phyloP scores from a whole-genome alignment of 371 early-diverging fungal genomes.

The Mucor saturninus region DNA sequence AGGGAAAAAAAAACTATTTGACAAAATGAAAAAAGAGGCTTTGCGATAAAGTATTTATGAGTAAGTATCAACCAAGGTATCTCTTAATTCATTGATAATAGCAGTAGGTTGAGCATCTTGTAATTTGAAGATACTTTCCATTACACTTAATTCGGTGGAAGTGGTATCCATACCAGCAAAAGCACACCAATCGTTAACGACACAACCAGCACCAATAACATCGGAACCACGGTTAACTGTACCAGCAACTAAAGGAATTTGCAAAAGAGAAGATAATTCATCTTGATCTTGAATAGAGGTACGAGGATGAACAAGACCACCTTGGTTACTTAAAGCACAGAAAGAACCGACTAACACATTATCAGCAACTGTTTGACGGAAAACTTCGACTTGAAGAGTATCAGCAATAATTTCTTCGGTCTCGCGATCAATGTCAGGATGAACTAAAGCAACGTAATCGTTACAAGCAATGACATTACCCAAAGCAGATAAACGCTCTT shows the following conservation, averaged over 20 bases:
- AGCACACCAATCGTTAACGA: conserved; percentile 99
- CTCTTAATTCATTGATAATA: conserved; percentile 93
- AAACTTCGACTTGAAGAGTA: conserved; percentile 98
- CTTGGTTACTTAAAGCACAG: conserved; percentile 98
- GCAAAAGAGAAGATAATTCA: conserved; percentile 97
- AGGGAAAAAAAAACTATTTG: conserved; percentile 1
- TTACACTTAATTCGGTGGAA: conserved; percentile 96
- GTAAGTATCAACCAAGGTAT: conserved; percentile 91
- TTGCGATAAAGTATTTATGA: conserved; percentile 53
- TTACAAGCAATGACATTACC: conserved; percentile 99
- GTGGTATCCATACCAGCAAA: conserved; percentile 99
- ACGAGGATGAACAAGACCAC: conserved; percentile 97
- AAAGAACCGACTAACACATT: conserved; percentile 99
- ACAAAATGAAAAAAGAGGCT: background rate
- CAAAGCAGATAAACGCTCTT: conserved; percentile 98
- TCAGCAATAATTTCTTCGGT: conserved; percentile 99
- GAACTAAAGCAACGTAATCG: conserved; percentile 99
- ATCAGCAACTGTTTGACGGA: conserved; percentile 98
- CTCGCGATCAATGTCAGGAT: conserved; percentile 98
- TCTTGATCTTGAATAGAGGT: conserved; percentile 98
- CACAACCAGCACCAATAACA: conserved; percentile 97
- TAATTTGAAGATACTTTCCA: conserved; percentile 98
- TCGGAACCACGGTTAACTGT: conserved; percentile 99
- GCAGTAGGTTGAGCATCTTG: conserved; percentile 90
- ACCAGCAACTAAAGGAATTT: conserved; percentile 98